These are phyloP conservation scores for Suillus discolor DNA, from an alignment of 768 basidiomycete species.

Conservation along the genomic window DNA sequence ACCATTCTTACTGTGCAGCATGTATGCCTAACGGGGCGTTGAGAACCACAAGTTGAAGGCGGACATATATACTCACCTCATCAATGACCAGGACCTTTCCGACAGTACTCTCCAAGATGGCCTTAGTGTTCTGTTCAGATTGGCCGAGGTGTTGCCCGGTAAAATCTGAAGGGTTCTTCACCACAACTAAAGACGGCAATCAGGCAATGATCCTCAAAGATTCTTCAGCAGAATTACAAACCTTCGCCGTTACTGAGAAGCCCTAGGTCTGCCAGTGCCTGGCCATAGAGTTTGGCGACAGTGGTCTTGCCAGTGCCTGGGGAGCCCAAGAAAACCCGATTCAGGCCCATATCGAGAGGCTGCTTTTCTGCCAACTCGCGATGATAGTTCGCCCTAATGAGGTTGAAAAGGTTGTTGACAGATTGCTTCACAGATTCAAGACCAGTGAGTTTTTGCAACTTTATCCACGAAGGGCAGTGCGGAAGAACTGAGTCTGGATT, in stretches of 20 bases:
- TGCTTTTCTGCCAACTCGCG: slow-evolving; percentile 54
- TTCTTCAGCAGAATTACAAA: slow-evolving; percentile 23
- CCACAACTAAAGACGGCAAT: slow-evolving; percentile 45
- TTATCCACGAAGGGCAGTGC: slow-evolving; percentile 47
- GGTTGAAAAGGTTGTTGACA: slow-evolving; percentile 42
- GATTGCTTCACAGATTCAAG: slow-evolving; percentile 54
- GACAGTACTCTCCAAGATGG: slow-evolving; percentile 55
- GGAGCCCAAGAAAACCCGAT: slow-evolving; percentile 62
- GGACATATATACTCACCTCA: slow-evolving; percentile 44
- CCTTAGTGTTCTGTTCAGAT: slow-evolving; percentile 67
- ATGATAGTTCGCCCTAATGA: slow-evolving; percentile 50
- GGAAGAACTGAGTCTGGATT: slow-evolving; percentile 48
- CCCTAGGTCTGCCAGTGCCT: slow-evolving; percentile 55
- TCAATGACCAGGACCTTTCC: slow-evolving; percentile 76
- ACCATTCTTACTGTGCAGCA: slow-evolving; percentile 51
- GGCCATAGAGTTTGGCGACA: slow-evolving; percentile 62
- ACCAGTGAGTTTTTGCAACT: slow-evolving; percentile 52
- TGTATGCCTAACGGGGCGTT: slow-evolving; percentile 55
- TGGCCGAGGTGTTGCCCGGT: slow-evolving; percentile 57
- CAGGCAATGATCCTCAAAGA: neutral
- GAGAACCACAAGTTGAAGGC: neutral
- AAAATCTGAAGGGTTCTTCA: slow-evolving; percentile 73
- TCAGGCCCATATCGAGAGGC: slow-evolving; percentile 52
- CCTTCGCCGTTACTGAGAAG: slow-evolving; percentile 68
- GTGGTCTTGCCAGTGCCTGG: slow-evolving; percentile 72